Base-by-base conservation (phyloP, 2,329 filamentous ascomycete genomes). In the Pseudogymnoascus sp. region DNA sequence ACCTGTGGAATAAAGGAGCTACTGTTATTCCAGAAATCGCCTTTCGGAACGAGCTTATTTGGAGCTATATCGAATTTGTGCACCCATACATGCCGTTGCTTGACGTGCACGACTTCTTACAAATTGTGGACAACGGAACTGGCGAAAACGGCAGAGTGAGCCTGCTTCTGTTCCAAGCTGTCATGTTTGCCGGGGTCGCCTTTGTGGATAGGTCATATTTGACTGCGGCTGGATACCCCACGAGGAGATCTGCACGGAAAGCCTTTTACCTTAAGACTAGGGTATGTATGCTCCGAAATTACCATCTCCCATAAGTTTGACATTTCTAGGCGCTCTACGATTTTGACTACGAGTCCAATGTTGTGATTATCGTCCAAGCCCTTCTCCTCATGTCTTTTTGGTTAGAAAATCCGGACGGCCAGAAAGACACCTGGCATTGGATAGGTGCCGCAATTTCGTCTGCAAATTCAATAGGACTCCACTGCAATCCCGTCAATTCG, bases 391-490 rank as follows among this genome's bases (percentile, higher is more conserved):
- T 96, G 89, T 96, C 92, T 1, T 96, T 95, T 75, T 96, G 92
- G 89, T 96, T 96, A 74, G 92, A 96, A 76, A 95, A 90, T 21
- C 92, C 92, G 0, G 91, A 96, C 76, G 93, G 96, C 74, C 91
- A 96, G 73, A 96, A 96, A 75, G 92, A 96, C 74, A 96, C 92
- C 43, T 96, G 93, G 90, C 92, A 96, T 73, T 96, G 92, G 92
- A 95, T 96, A 89, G 93, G 92, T 23, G 90, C 96, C 48, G 92
- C 92, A 60, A 89, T 96, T 66, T 96, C 92, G 11, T 80, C 96
- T 62, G 92, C 92, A 60, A 90, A 96, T 75, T 96, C 91, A 11
- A 96, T 96, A 68, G 92, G 92, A 10, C 81, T 96, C 16, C 91
- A 97, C 75, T 89, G 92, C 68, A 90, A 96, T 71, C 91, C 91